Conservation (phyloP, 805 yeast genomes). For the Candida easanensis region DNA sequence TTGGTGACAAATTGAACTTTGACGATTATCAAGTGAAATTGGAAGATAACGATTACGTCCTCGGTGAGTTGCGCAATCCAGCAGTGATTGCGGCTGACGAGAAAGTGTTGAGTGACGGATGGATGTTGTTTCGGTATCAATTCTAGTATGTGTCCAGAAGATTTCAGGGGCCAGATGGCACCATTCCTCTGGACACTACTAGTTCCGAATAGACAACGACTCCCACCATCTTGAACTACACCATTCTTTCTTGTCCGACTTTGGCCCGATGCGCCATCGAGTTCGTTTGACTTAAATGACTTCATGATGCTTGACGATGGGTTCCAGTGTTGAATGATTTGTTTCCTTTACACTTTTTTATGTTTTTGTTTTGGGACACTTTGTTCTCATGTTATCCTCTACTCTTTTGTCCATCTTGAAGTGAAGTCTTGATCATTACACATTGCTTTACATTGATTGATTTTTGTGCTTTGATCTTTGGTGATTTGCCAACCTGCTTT, state of each 20-base stretch:
- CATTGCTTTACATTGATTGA: background rate
- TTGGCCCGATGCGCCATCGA: conserved; percentile 34
- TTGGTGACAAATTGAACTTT: conserved; percentile 14
- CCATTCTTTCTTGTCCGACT: conserved; percentile 10
- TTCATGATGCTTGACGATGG: conserved; percentile 27
- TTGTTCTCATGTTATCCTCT: background rate
- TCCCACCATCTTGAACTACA: background rate
- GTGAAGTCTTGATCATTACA: background rate
- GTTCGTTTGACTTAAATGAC: conserved; percentile 30
- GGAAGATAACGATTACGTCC: conserved; percentile 32
- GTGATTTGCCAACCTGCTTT: background rate
- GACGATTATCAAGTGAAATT: conserved; percentile 22
- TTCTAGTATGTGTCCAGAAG: conserved; percentile 10
- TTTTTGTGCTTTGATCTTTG: background rate
- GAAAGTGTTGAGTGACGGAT: background rate
- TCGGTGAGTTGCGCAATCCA: conserved; percentile 46
- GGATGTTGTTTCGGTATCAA: background rate
- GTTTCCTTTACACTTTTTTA: conserved; percentile 1
- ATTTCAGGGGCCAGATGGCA: conserved; percentile 3
- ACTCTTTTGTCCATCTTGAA: background rate
- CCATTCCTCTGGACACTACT: conserved; percentile 8
- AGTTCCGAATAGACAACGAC: background rate
- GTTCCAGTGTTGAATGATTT: conserved; percentile 14
- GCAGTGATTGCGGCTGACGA: conserved; percentile 36
- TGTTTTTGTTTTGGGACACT: background rate